Evolutionary conservation across 1,284 basidiomycete species (phyloP), one percentile per base, ranked within the genome.

Genomic region (Moniliophthora roreri): DNA sequence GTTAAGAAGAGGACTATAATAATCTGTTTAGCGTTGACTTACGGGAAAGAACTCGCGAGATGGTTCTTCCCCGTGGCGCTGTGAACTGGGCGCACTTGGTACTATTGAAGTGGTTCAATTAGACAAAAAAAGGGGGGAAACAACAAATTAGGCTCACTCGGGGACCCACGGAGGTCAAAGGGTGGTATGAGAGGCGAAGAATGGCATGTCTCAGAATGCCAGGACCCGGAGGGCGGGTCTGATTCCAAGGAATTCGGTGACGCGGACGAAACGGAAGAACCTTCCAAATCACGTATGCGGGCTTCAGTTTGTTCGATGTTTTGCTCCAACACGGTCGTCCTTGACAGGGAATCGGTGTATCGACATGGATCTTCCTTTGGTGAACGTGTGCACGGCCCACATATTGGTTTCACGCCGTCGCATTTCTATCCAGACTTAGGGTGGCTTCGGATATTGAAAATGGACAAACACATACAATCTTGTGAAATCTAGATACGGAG

Each of bases 321-420:
- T 13, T 54, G 52, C 26, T 59, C 44, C 6, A 60, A 39, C 11
- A 44, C 35, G 24, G 53, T 50, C 16, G 48, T 57, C 26, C 54
- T 49, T 0, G 59, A 54, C n/a, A 48, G 41, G 7, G 42, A 46
- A 42, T 46, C 48, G 16, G 55, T 39, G 32, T 62, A 62, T 45
- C 57, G 50, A 23, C 60, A 62, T 11, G 53, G 51, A 4, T 54
- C 51, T 5, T 51, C 55, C 18, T 50, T 53, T 37, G 55, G 48
- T 32, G 52, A 20, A 23, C 59, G 52, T 24, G 21, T 37, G 44
- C 60, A 62, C 4, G 48, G 54, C 11, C 60, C 59, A 51, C 60
- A 62, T 6, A 54, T 40, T 28, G 60, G 60, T 39, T 52, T 61
- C 18, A 38, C 52, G 3, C 59, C 59, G 47, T 62, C 59, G 40